Evolutionary conservation across 2,329 filamentous ascomycete species (phyloP), one percentile per base, ranked within the genome.

Genomic region (Fusarium miscanthi): DNA sequence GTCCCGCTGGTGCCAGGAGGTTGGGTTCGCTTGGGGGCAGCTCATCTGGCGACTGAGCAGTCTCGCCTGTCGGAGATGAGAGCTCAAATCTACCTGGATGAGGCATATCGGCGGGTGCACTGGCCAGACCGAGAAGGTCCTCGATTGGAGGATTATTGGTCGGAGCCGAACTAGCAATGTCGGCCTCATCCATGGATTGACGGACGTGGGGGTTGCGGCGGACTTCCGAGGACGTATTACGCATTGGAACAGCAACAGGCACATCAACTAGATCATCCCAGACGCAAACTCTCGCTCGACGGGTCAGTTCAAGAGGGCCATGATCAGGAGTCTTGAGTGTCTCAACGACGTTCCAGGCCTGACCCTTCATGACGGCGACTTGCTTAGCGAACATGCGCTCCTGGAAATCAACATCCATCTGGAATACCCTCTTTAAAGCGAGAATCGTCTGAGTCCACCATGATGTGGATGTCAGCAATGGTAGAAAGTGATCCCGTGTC

Each of bases 321-420:
- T 98, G 95, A 78, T 98, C 96, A 2, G 90, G 87, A 23, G 93
- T 93, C 81, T 99, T 99, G 69, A 99, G 87, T 1, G 96, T 98
- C 84, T 99, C 96, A 8, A 99, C 96, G 0, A 99, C 96, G 80
- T 99, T 99, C 94, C 96, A 99, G 2, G 96, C 96, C 80, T 99
- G 96, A 16, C 96, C 96, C 83, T 99, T 99, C 94, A 99, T 97
- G 66, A 99, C 96, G 2, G 96, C 95, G 69, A 99, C 97, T 79
- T 99, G 96, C 74, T 94, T 91, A n/a, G 94, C 94, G 83, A 97
- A 99, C 96, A 99, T 99, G 82, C 94, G 92, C 84, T 99, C 96
- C 80, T 98, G 94, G 82, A 99, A 99, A 82, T 99, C 96, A 5
- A 92, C 91, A 81, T 99, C 96, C 79, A 97, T 90, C 74, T 94